phyloP scores from a whole-genome alignment of 2,329 filamentous ascomycete species.

The Pseudogymnoascus sp. region DNA sequence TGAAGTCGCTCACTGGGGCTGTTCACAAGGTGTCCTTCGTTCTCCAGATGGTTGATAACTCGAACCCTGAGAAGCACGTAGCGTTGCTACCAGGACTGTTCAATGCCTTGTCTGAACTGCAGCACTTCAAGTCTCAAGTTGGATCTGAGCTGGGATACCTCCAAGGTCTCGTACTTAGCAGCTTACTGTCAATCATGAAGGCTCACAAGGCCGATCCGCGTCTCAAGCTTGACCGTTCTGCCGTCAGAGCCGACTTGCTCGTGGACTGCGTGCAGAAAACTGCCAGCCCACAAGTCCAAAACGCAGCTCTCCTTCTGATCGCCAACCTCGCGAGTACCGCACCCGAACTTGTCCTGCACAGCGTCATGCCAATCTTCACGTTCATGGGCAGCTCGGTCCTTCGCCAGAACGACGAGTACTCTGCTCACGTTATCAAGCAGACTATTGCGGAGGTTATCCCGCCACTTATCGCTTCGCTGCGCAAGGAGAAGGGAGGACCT shows the following conservation, averaged over 20 bases:
- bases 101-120: slow-evolving; percentile 75
- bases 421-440: slow-evolving; percentile 88
- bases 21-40: slow-evolving; percentile 78
- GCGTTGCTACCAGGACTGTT: slow-evolving; percentile 75
- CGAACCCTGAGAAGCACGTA: slow-evolving; percentile 65
- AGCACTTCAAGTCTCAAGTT: slow-evolving; percentile 72
- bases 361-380: slow-evolving; percentile 98
- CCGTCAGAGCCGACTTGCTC: slow-evolving; percentile 79
- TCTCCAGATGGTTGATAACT: slow-evolving; percentile 78
- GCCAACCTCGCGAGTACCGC: slow-evolving; percentile 79
- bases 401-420: slow-evolving; percentile 92
- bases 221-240: slow-evolving; percentile 65
- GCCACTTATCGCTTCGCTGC: slow-evolving; percentile 76
- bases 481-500: slow-evolving; percentile 68
- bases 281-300: slow-evolving; percentile 87
- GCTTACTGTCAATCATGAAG: slow-evolving; percentile 76
- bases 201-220: slow-evolving; percentile 55
- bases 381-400: slow-evolving; percentile 93
- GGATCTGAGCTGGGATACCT: slow-evolving; percentile 86
- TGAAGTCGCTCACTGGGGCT: slow-evolving; percentile 56
- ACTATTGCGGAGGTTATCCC: slow-evolving; percentile 93
- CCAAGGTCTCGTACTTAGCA: slow-evolving; percentile 74
- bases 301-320: slow-evolving; percentile 78
- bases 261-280: slow-evolving; percentile 92
- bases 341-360: slow-evolving; percentile 87